phyloP scores from a whole-genome alignment of 2,329 filamentous ascomycete genomes.

The Tolypocladium endophyticum region DNA sequence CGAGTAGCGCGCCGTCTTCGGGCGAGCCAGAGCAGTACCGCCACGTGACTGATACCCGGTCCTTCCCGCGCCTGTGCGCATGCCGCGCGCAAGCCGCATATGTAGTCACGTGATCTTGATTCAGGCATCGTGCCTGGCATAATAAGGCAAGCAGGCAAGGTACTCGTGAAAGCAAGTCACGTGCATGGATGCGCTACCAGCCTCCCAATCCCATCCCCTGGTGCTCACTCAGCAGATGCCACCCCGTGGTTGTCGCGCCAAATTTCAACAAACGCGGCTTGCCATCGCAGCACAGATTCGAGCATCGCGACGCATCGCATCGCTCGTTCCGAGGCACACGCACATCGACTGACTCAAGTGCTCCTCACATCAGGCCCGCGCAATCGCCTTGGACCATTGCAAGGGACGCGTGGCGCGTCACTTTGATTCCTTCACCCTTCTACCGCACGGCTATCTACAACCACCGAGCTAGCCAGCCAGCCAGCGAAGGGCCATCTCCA shows the following conservation, averaged over 20 bases:
- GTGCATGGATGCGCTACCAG: background rate
- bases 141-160: background rate
- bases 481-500: background rate
- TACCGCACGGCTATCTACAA: slow-evolving; percentile 1
- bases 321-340: background rate
- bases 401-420: slow-evolving; percentile 6
- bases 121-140: too few relatives aligned
- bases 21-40: background rate
- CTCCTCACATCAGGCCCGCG: background rate
- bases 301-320: slow-evolving; percentile 13
- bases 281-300: slow-evolving; percentile 14
- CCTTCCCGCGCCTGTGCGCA: background rate
- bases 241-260: slow-evolving; percentile 20
- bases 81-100: too few relatives aligned
- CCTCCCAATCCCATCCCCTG: background rate
- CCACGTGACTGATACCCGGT: background rate
- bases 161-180: background rate
- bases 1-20: background rate
- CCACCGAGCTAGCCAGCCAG: slow-evolving; percentile 6
- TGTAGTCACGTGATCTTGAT: too few relatives aligned
- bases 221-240: background rate
- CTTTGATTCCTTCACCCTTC: slow-evolving; percentile 3
- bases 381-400: background rate
- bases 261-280: slow-evolving; percentile 25
- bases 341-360: background rate